Evolutionary conservation across 2,329 filamentous ascomycete genomes (phyloP).

Genomic region (Arthrobotrys sphaeroides): DNA sequence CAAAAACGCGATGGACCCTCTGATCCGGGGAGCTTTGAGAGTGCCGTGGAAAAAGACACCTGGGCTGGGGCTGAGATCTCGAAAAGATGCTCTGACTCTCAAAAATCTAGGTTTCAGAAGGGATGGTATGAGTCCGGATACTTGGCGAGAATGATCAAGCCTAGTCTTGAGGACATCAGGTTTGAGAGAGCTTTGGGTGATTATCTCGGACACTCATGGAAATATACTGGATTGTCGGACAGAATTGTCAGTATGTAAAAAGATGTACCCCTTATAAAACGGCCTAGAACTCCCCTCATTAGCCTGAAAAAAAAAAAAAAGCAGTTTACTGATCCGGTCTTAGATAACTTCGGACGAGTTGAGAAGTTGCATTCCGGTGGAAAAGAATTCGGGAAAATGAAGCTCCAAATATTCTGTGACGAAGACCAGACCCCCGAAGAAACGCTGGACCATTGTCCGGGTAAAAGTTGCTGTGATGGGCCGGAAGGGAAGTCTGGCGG

Average conservation of each 20-base stretch:
- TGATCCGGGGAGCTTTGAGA: background rate
- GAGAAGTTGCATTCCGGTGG: constrained; percentile 27
- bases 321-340: background rate
- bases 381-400: background rate
- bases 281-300: no score
- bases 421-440: background rate
- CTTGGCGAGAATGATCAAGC: constrained; percentile 4
- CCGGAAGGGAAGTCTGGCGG: background rate
- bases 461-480: background rate
- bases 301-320: no score
- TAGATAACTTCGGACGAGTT: constrained; percentile 23
- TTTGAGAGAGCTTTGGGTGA: constrained; percentile 24
- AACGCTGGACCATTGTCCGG: background rate
- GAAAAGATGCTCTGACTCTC: background rate
- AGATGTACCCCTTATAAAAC: no score
- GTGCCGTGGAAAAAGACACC: constrained; percentile 10
- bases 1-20: background rate
- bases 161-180: constrained; percentile 7
- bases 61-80: background rate
- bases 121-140: constrained; percentile 32
- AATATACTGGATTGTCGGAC: background rate
- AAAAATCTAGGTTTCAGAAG: background rate
- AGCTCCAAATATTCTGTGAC: constrained; percentile 26
- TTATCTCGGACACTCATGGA: constrained; percentile 33
- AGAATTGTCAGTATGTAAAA: constrained; percentile 21